A percentile compares a stretch with the other conserved stretches of the same genome.
These are phyloP conservation scores for Colletotrichum shisoi DNA, from an alignment of 2,329 filamentous ascomycete species.

Conservation along the genomic window DNA sequence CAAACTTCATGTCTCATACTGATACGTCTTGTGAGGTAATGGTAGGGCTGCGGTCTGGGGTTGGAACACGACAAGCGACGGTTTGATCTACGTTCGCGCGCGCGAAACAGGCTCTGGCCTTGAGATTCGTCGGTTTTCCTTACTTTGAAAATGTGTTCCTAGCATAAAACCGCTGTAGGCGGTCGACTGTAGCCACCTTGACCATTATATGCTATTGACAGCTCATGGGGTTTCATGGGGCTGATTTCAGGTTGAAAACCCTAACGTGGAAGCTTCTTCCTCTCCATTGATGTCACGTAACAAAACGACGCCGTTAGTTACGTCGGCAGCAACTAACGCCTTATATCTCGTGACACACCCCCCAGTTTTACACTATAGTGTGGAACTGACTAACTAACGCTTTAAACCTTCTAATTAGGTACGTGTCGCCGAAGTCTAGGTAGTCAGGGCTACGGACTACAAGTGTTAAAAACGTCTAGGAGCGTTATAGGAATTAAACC, in stretches of 20 bases:
- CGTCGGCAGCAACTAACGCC: too few species aligned
- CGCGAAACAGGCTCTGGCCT: background rate
- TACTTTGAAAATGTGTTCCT: background rate
- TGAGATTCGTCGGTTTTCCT: background rate
- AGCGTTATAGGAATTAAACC: too few species aligned
- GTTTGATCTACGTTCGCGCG: conserved; percentile 29
- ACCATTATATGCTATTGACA: background rate
- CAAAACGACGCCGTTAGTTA: too few species aligned
- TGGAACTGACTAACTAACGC: too few species aligned
- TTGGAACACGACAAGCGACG: background rate
- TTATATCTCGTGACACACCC: too few species aligned
- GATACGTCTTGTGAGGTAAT: conserved; percentile 4
- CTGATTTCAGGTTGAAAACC: conserved; percentile 3
- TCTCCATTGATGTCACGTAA: background rate
- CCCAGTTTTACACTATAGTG: too few species aligned
- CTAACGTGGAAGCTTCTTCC: conserved; percentile 2
- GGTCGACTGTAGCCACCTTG: background rate
- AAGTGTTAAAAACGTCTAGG: too few species aligned
- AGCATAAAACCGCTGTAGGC: conserved; percentile 1
- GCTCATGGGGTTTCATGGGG: conserved; percentile 6
- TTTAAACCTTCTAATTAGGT: too few species aligned
- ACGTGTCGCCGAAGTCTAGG: too few species aligned
- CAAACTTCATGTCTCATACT: background rate
- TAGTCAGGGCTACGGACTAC: too few species aligned
- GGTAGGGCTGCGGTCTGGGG: background rate